phyloP scores from a whole-genome alignment of 352 stramenopile genomes.

The Phytophthora sp. region DNA sequence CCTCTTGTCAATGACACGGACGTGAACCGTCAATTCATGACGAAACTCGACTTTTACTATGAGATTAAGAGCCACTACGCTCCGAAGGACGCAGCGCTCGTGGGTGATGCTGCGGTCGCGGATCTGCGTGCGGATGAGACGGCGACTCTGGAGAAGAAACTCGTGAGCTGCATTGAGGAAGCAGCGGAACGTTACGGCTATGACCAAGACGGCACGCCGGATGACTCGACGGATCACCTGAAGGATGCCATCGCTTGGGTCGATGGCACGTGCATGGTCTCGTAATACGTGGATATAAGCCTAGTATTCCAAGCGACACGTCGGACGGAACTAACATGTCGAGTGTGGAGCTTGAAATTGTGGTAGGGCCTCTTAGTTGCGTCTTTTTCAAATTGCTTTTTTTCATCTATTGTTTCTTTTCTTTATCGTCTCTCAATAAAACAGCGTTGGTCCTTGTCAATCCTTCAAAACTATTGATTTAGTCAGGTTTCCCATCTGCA shows the following conservation, averaged over 20 bases:
- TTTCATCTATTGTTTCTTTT: conserved; percentile 13
- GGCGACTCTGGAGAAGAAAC: conserved; percentile 26
- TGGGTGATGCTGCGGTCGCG: conserved; percentile 28
- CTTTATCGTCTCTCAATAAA: conserved; percentile 16
- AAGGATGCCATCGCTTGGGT: conserved; percentile 41
- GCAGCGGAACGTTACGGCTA: conserved; percentile 34
- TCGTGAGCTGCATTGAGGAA: conserved; percentile 41
- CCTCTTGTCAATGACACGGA: conserved; percentile 25
- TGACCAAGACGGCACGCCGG: conserved; percentile 1
- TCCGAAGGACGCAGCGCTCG: conserved; percentile 15
- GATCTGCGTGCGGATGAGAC: conserved; percentile 30
- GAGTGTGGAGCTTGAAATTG: not conserved
- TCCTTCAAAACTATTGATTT: conserved; percentile 1
- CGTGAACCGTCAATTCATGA: conserved; percentile 45
- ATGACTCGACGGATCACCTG: conserved; percentile 23
- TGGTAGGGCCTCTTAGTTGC: conserved; percentile 12
- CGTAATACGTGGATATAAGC: conserved; percentile 11
- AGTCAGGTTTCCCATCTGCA: not conserved
- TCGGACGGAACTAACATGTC: not conserved
- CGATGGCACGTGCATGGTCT: conserved; percentile 30
- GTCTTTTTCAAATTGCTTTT: conserved; percentile 7
- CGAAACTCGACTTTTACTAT: conserved; percentile 61
- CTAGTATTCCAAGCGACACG: no score
- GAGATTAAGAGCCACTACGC: conserved; percentile 52
- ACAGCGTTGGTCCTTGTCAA: conserved; percentile 25